phyloP scores from a whole-genome alignment of 768 basidiomycete genomes.

The Mycena crocata region DNA sequence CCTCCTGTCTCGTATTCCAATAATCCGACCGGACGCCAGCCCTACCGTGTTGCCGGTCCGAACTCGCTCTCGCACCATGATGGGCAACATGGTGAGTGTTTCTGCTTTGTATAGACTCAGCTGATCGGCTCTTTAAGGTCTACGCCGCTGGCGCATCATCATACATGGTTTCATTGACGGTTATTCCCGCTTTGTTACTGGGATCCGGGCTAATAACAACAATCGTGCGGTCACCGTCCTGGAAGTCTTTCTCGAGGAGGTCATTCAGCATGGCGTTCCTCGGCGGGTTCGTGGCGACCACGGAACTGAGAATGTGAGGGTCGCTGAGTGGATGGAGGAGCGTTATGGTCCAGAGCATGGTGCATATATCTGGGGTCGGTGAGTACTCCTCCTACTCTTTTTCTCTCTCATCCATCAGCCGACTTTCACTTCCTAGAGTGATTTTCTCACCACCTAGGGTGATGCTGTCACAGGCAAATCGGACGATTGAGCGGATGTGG shows the following conservation, averaged over 20 bases:
- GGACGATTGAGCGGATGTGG: not conserved
- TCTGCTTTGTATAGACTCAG: not conserved
- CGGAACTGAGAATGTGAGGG: constrained; percentile 44
- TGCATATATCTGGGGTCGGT: constrained; percentile 55
- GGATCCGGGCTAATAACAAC: constrained; percentile 14
- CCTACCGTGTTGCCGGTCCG: constrained; percentile 33
- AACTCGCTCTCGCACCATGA: constrained; percentile 39
- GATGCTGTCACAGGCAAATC: not conserved
- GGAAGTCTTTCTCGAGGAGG: constrained; percentile 3
- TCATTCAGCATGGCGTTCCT: not conserved
- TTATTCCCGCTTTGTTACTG: constrained; percentile 30
- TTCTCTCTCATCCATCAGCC: too few species aligned
- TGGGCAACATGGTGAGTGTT: constrained; percentile 35
- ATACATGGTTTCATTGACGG: constrained; percentile 48
- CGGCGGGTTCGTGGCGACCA: constrained; percentile 16
- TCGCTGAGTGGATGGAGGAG: constrained; percentile 45
- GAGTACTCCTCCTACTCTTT: constrained; percentile 8
- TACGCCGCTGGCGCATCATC: constrained; percentile 47
- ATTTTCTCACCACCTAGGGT: too few species aligned
- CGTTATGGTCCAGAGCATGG: constrained; percentile 36
- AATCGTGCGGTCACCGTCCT: constrained; percentile 15
- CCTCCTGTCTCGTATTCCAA: constrained; percentile 32
- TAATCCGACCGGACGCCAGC: constrained; percentile 26
- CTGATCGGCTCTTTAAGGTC: constrained; percentile 31
- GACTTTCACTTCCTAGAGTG: not conserved